Conservation (phyloP, 768 basidiomycete genomes). For the Trametes cinnabarina region DNA sequence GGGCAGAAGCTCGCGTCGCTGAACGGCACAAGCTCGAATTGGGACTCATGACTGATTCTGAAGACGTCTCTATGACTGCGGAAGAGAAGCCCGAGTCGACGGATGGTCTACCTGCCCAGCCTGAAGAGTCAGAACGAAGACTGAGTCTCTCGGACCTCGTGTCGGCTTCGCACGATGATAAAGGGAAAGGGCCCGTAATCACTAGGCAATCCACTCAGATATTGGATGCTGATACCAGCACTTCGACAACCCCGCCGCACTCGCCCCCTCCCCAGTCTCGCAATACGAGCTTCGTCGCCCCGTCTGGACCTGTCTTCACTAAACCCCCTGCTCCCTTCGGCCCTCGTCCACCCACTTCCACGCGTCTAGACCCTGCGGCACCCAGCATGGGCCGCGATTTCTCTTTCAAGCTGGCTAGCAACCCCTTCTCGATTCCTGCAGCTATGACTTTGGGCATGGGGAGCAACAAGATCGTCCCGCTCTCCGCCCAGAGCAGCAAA, state of each 20-base stretch:
- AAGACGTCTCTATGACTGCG: slow-evolving; percentile 7
- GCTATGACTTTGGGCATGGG: slow-evolving; percentile 47
- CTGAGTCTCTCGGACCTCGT: slow-evolving; percentile 61
- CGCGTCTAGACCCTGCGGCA: background rate
- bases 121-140: slow-evolving; percentile 30
- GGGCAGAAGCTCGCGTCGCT: slow-evolving; percentile 68
- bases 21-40: slow-evolving; percentile 54
- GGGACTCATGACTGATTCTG: background rate
- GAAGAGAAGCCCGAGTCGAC: background rate
- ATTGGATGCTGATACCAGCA: slow-evolving; percentile 29
- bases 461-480: slow-evolving; percentile 26
- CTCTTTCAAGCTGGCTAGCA: slow-evolving; percentile 35
- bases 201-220: background rate
- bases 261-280: slow-evolving; percentile 43
- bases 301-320: slow-evolving; percentile 55
- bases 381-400: slow-evolving; percentile 28
- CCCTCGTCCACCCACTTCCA: slow-evolving; percentile 28
- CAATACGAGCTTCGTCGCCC: slow-evolving; percentile 16
- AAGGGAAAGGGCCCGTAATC: slow-evolving; percentile 14
- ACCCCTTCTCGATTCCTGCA: slow-evolving; percentile 43
- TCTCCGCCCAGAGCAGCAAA: slow-evolving; percentile 52
- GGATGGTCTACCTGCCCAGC: background rate
- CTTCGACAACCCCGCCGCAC: slow-evolving; percentile 55
- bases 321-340: slow-evolving; percentile 45
- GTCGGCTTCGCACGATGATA: slow-evolving; percentile 26